Conservation (phyloP, 2,329 filamentous ascomycete species). For the Alternaria rosae region DNA sequence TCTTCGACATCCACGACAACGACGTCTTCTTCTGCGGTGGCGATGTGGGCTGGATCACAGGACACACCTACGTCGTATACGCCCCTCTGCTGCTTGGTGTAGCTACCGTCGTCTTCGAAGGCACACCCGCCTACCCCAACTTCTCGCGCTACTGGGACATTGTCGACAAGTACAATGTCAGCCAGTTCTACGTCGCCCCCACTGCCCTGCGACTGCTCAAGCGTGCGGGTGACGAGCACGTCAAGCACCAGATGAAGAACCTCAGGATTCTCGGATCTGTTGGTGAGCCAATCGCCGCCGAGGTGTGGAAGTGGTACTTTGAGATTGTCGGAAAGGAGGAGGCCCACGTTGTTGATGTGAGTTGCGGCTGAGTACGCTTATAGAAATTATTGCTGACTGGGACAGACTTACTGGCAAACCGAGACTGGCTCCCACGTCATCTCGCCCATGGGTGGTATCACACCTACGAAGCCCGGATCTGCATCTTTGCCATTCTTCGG, state of each 20-base stretch:
- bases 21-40: conserved; percentile 98
- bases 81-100: conserved; percentile 92
- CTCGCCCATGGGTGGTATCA: conserved; percentile 88
- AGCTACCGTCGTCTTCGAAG: conserved; percentile 95
- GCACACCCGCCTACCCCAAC: conserved; percentile 94
- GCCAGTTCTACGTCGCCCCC: conserved; percentile 97
- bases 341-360: conserved; percentile 91
- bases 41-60: conserved; percentile 98
- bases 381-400: conserved; percentile 24
- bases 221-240: conserved; percentile 91
- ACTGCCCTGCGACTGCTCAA: conserved; percentile 93
- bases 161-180: conserved; percentile 92
- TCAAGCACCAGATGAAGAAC: conserved; percentile 87
- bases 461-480: conserved; percentile 94
- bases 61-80: conserved; percentile 98
- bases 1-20: conserved; percentile 95
- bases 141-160: conserved; percentile 99
- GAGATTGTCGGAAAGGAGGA: conserved; percentile 93
- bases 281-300: conserved; percentile 95
- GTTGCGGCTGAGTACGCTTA: conserved; percentile 49
- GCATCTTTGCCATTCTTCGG: conserved; percentile 98
- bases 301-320: conserved; percentile 99
- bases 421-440: conserved; percentile 98
- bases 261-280: conserved; percentile 92
- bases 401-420: conserved; percentile 98